Evolutionary conservation across 306 rosid species (phyloP), one percentile per base, ranked within the genome.

Genomic region (Cicer yamashitae): DNA sequence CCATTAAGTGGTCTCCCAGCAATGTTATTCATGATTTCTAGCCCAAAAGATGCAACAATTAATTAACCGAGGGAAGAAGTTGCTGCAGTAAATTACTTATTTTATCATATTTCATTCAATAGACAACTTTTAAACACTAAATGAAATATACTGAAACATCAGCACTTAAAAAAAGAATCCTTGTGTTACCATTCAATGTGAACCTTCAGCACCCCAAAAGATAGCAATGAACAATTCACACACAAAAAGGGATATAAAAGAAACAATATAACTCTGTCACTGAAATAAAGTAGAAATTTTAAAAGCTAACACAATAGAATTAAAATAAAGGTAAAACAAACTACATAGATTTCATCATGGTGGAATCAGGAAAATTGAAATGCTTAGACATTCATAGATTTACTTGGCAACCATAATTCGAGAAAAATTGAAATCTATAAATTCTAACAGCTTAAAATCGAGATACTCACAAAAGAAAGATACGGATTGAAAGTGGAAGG

Each of bases 1-100:
- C 87, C 86, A 74, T 91, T 86, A 41, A 85, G 62, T 20, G 91
- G 89, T 73, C 86, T 84, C 34, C 67, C 67, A 13, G 79, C 88
- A 62, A 78, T 84, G 54, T 88, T 90, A 75, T 91, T 86, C 97
- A 91, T 94, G 70, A 59, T 88, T 75, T 59, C 77, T 77, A 47
- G 7, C 80, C 54, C 64, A 71, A 82, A 64, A 8, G 14, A 61
- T 12, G 68, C 45, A 77, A 46, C 68, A 52, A 66, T 52, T 52
- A 74, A 70, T 53, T 13, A 74, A 77, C n/a, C 66, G 57, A 37
- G 48, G 67, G 56, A 65, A 11, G 52, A 18, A 51, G 17, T 8
- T 50, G 85, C 60, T 65, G n/a, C 46, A 56, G 67, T 40, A 53
- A 70, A 47, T 9, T 15, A 76, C 54, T 43, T 46, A 2, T 1